phyloP scores from a whole-genome alignment of 1,139 yeast genomes.

The Zhuliangozyma blackwelliae region DNA sequence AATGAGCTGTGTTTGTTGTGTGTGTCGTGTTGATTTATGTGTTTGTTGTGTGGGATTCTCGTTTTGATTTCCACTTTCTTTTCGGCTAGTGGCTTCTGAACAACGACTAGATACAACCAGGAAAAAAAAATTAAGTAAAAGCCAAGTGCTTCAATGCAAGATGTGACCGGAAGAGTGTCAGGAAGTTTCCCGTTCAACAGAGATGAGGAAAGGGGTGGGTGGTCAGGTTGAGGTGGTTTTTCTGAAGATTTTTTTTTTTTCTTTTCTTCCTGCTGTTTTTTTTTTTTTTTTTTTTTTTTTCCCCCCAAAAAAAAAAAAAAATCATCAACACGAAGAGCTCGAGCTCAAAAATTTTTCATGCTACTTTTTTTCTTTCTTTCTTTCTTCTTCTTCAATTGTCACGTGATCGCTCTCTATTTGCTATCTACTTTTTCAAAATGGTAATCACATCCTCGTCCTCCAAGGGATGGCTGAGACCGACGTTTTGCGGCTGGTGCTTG shows the following conservation, averaged over 20 bases:
- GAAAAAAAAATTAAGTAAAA: no score
- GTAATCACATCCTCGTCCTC: constrained; percentile 98
- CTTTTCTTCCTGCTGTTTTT: neutral
- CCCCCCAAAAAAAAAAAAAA: no score
- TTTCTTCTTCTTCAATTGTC: no score
- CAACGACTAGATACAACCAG: constrained; percentile 1
- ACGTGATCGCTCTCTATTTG: no score
- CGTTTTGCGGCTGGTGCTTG: constrained; percentile 97
- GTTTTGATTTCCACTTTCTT: neutral
- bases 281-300: neutral
- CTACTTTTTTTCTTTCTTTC: neutral
- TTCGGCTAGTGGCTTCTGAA: neutral
- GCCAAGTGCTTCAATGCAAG: no score
- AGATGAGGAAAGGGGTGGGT: neutral
- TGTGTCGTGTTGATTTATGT: no score
- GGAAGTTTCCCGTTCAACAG: neutral
- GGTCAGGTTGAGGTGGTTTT: neutral
- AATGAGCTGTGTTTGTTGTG: neutral
- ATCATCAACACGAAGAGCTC: no score
- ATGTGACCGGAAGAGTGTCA: no score
- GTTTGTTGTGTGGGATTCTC: neutral
- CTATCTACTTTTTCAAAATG: constrained; percentile 64
- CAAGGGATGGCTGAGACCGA: constrained; percentile 75
- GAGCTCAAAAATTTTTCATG: neutral
- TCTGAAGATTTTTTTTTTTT: neutral